Evolutionary conservation across 768 basidiomycete genomes (phyloP), one percentile per base, ranked within the genome.

Genomic region (Xerocomellus chrysenteron): DNA sequence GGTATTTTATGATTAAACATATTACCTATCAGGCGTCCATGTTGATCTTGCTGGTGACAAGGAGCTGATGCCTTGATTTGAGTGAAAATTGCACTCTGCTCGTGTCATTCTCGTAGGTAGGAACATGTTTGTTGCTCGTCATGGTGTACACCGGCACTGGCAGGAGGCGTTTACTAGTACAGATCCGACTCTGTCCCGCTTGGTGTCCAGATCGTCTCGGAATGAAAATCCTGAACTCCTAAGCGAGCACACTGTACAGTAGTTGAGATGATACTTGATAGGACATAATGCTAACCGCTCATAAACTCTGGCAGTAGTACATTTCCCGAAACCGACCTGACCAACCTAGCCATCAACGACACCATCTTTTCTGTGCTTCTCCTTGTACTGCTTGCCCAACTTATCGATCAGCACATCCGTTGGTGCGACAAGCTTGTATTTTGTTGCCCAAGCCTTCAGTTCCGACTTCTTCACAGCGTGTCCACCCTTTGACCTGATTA

Each of bases 391-490:
- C 8, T 3, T 11, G 24, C 17, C 44, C 43, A 58, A 41, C n/a
- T 4, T 44, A 5, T 30, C 30, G 14, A 58, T 46, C 37, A 46
- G 0, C 13, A 24, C 43, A 2, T 45, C 43, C n/a, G 54, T n/a
- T 8, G 54, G 47, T 14, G 3, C 43, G n/a, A 2, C 13, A 6
- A 58, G 39, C 24, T 28, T 50, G 54, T 50, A 58, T 9, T 32
- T n/a, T 19, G 3, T 32, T 43, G 54, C 54, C 54, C 47, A 50
- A 16, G 41, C 26, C 35, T 35, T 39, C 13, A 58, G 24, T 19
- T 58, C 57, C 11, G 57, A 56, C 33, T n/a, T 56, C 21, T 50
- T 58, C 24, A 56, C 54, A 13, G 54, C 17, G 9, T 5, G 36
- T 9, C 54, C 57, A 19, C 37, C 47, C 47, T 41, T 57, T 19